Percentiles rank a stretch among this genome's conserved stretches.
These are phyloP conservation scores for Coniferiporia sulphurascens DNA, from an alignment of 1,284 basidiomycete genomes.

Conservation along the genomic window DNA sequence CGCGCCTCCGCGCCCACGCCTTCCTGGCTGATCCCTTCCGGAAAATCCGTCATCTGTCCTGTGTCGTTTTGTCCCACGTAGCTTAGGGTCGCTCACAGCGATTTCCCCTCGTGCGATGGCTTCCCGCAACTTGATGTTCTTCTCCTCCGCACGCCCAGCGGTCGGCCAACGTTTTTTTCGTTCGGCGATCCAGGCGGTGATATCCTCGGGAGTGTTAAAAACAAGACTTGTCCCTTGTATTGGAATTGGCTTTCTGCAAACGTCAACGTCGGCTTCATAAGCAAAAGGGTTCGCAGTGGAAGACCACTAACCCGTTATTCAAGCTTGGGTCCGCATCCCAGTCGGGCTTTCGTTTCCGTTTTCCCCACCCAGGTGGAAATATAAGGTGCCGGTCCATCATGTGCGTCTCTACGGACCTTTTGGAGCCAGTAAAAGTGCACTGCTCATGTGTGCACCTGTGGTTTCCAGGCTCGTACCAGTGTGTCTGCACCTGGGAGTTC, in stretches of 20 bases:
- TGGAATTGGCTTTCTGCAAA: constrained; percentile 57
- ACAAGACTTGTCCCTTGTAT: constrained; percentile 79
- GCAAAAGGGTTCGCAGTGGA: constrained; percentile 7
- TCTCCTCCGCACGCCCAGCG: constrained; percentile 62
- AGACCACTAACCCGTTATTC: constrained; percentile 47
- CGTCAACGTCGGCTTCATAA: constrained; percentile 1
- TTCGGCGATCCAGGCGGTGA: constrained; percentile 84
- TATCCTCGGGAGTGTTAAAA: constrained; percentile 76
- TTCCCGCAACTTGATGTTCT: constrained; percentile 69
- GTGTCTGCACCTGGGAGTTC: not conserved
- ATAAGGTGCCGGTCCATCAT: constrained; percentile 90
- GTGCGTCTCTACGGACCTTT: constrained; percentile 73
- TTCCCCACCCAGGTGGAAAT: constrained; percentile 72
- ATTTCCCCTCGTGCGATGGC: constrained; percentile 77
- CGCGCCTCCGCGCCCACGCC: constrained; percentile 21
- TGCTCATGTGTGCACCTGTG: constrained; percentile 58
- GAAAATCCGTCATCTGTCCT: constrained; percentile 23
- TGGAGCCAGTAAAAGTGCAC: constrained; percentile 72
- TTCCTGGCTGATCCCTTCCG: not conserved
- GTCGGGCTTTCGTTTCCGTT: constrained; percentile 51
- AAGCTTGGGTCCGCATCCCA: constrained; percentile 77
- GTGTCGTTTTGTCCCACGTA: constrained; percentile 32
- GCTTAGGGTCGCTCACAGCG: constrained; percentile 40
- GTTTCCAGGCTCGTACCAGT: constrained; percentile 61
- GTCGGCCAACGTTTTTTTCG: constrained; percentile 83